A percentile compares a stretch with the other conserved stretches of the same genome.
These are phyloP conservation scores for Magnusiomyces paraingens DNA, from an alignment of 1,139 yeast species.

Conservation along the genomic window DNA sequence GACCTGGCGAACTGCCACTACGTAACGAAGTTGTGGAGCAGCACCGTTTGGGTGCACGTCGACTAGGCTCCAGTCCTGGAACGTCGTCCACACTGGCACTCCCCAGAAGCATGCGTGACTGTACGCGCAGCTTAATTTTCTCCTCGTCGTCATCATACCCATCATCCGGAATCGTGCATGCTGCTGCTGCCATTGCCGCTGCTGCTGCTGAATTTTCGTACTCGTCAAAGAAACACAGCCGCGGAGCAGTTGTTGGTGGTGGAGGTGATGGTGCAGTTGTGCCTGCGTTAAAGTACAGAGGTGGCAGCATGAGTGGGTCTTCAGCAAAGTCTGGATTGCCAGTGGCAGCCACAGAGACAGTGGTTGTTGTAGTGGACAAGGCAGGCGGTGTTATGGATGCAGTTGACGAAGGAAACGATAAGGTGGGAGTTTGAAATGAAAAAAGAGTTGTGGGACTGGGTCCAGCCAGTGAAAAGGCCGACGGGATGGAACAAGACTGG, in stretches of 20 bases:
- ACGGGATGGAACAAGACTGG: too few species aligned
- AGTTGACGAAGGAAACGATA: too few species aligned
- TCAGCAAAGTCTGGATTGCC: not conserved
- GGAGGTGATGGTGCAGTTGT: not conserved
- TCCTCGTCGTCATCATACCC: not conserved
- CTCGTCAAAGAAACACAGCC: not conserved
- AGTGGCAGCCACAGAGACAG: not conserved
- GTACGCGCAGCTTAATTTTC: not conserved
- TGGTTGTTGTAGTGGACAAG: not conserved
- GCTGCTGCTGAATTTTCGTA: not conserved
- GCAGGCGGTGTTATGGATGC: not conserved
- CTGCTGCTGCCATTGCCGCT: not conserved
- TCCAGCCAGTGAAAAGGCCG: too few species aligned
- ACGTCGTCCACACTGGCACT: not conserved
- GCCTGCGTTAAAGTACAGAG: not conserved
- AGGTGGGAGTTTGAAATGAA: too few species aligned
- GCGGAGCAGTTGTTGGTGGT: not conserved
- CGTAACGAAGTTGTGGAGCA: not conserved
- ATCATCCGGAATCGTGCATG: not conserved
- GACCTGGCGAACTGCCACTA: not conserved
- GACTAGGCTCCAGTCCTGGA: too few species aligned
- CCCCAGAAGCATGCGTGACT: not conserved
- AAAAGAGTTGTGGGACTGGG: too few species aligned
- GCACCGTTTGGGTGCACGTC: not conserved
- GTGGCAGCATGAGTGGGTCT: not conserved